A percentile compares a stretch with the other conserved stretches of the same genome.
phyloP scores from a whole-genome alignment of 2,329 filamentous ascomycete genomes.

The Aspergillus alliaceus region DNA sequence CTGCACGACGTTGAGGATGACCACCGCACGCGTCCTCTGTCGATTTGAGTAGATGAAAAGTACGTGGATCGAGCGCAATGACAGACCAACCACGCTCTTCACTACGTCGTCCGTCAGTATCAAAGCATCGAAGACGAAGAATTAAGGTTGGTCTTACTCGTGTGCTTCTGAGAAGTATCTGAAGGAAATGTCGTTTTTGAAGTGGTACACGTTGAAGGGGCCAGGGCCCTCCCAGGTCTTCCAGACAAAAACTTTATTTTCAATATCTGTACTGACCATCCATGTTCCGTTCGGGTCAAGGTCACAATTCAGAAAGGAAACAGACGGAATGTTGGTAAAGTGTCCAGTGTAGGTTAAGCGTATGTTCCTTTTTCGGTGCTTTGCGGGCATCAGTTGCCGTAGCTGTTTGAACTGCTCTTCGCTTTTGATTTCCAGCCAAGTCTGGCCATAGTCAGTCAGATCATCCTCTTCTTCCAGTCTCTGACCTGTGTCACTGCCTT shows the following conservation, averaged over 20 bases:
- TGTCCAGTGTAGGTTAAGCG: conserved; percentile 45
- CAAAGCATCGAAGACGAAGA: background rate
- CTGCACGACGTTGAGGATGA: conserved; percentile 18
- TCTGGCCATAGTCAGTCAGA: conserved; percentile 23
- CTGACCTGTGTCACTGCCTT: conserved; percentile 13
- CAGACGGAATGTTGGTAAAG: conserved; percentile 55
- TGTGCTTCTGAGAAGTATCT: conserved; percentile 24
- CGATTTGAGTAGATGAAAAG: conserved; percentile 37
- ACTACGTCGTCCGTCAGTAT: conserved; percentile 12
- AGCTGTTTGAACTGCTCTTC: conserved; percentile 27
- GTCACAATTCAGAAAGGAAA: conserved; percentile 60
- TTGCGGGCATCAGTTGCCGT: conserved; percentile 26
- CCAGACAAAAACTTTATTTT: conserved; percentile 52
- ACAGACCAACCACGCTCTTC: conserved; percentile 47
- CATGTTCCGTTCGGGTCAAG: conserved; percentile 56
- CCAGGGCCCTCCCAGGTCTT: conserved; percentile 43
- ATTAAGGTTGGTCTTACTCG: conserved; percentile 18
- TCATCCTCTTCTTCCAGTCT: conserved; percentile 19
- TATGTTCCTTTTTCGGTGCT: conserved; percentile 43
- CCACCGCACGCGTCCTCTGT: conserved; percentile 45
- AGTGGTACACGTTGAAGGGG: conserved; percentile 29
- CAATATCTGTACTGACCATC: conserved; percentile 59
- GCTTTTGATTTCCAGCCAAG: conserved; percentile 34
- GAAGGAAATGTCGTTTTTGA: conserved; percentile 27
- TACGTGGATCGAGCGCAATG: conserved; percentile 46